A percentile compares a stretch with the other conserved stretches of the same genome.
These are phyloP conservation scores for Bryoerythrophyllum caledonicum DNA, from an alignment of 225 moss, liverwort and hornwort genomes.

Conservation along the genomic window DNA sequence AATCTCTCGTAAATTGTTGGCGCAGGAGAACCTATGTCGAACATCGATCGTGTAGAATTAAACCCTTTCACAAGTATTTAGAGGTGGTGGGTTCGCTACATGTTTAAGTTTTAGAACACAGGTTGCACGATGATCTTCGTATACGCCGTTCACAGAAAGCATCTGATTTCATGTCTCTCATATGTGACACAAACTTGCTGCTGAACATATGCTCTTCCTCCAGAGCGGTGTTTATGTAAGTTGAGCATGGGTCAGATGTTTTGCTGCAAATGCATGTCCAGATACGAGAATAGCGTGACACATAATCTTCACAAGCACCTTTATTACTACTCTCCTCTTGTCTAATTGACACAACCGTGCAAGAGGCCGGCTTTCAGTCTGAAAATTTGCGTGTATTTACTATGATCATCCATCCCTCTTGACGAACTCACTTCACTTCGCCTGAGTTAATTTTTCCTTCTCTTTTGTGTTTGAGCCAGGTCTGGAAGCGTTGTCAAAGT, in stretches of 20 bases:
- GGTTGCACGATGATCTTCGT: neutral
- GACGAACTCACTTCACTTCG: neutral
- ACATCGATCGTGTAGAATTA: neutral
- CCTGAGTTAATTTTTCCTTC: neutral
- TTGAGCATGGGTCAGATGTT: neutral
- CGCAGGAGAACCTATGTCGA: neutral
- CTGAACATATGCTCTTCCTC: neutral
- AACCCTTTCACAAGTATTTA: neutral
- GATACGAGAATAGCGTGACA: neutral
- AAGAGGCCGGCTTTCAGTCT: neutral
- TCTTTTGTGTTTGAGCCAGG: slow-evolving; percentile 28
- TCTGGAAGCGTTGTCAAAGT: slow-evolving; percentile 46
- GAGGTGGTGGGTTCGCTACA: neutral
- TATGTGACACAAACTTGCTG: neutral
- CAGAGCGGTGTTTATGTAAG: neutral
- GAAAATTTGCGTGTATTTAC: neutral
- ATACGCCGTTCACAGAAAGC: slow-evolving; percentile 10
- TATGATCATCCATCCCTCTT: neutral
- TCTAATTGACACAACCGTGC: neutral
- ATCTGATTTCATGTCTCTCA: neutral
- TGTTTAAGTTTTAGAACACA: slow-evolving; percentile 2
- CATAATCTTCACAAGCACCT: neutral
- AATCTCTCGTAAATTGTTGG: neutral
- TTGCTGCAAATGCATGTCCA: too few species aligned
- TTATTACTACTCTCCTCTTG: neutral